Percentiles rank a stretch among this genome's conserved stretches.
Conservation (phyloP, 768 basidiomycete genomes). For the Lentinula sp. region DNA sequence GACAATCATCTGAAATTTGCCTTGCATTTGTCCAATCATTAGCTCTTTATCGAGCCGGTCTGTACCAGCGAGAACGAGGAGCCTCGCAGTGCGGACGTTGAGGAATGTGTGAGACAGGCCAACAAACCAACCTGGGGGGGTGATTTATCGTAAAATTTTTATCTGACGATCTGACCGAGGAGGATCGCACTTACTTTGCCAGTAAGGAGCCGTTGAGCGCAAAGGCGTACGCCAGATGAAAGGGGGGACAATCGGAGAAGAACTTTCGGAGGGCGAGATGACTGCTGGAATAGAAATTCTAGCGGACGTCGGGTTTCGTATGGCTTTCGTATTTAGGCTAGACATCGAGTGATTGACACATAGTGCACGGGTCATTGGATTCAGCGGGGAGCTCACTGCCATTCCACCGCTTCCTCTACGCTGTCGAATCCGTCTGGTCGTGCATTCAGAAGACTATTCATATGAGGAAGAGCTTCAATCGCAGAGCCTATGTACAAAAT, state of each 20-base stretch:
- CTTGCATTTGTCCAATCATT: slow-evolving; percentile 97
- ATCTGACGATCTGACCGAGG: neutral
- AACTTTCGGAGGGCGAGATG: slow-evolving; percentile 39
- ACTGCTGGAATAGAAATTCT: slow-evolving; percentile 85
- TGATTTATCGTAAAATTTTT: neutral
- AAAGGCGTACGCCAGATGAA: slow-evolving; percentile 85
- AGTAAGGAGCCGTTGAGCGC: slow-evolving; percentile 80
- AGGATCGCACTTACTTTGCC: slow-evolving; percentile 54
- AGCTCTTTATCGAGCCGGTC: slow-evolving; percentile 89
- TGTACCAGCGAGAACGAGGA: slow-evolving; percentile 88
- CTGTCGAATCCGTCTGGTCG: slow-evolving; percentile 84
- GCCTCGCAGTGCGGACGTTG: slow-evolving; percentile 66
- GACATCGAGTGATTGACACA: neutral
- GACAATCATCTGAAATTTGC: slow-evolving; percentile 92
- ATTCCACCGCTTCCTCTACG: slow-evolving; percentile 82
- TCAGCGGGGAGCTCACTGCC: slow-evolving; percentile 70
- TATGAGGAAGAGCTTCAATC: slow-evolving; percentile 86
- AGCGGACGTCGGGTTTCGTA: slow-evolving; percentile 78
- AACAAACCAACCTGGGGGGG: slow-evolving; percentile 77
- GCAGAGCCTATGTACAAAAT: slow-evolving; percentile 61
- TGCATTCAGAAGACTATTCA: slow-evolving; percentile 82
- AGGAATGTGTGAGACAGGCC: slow-evolving; percentile 81
- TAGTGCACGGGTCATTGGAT: neutral
- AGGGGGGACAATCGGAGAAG: slow-evolving; percentile 30
- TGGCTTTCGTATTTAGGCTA: slow-evolving; percentile 76